Conservation (phyloP, 2,329 filamentous ascomycete species). For the Orbilia brochopaga region DNA sequence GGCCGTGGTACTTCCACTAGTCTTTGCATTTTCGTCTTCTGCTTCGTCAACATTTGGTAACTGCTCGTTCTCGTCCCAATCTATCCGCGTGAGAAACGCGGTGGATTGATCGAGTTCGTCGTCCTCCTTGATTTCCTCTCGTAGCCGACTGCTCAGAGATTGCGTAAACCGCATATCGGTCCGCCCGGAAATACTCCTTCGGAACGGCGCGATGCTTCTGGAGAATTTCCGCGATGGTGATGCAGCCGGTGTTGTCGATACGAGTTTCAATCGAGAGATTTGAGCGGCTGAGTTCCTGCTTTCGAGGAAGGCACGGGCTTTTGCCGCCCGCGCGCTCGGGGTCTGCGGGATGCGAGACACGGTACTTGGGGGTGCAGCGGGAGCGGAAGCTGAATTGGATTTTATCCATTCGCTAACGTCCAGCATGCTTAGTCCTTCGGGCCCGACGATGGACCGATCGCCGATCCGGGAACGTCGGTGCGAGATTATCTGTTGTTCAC, state of each 20-base stretch:
- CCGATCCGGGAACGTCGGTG: conserved; percentile 16
- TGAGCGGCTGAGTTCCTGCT: conserved; percentile 26
- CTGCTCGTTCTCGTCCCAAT: conserved; percentile 46
- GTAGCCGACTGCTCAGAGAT: conserved; percentile 41
- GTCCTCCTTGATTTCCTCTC: conserved; percentile 40
- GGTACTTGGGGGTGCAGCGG: conserved; percentile 3
- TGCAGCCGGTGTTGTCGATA: conserved; percentile 34
- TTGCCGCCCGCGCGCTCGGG: conserved; percentile 40
- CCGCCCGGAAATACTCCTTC: conserved; percentile 18
- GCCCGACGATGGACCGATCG: conserved; percentile 26
- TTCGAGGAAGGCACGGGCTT: conserved; percentile 35
- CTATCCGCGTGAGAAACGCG: conserved; percentile 26
- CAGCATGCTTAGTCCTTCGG: conserved; percentile 41
- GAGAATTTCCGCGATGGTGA: conserved; percentile 37
- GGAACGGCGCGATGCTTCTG: conserved; percentile 29
- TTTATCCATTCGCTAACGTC: conserved; percentile 49
- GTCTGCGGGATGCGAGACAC: conserved; percentile 38
- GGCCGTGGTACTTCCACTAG: conserved; percentile 39
- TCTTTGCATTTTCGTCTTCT: conserved; percentile 35
- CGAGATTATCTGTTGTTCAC: conserved; percentile 14
- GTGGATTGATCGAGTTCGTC: conserved; percentile 32
- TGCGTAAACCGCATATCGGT: conserved; percentile 42
- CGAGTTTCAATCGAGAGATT: conserved; percentile 25
- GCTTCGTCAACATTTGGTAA: conserved; percentile 32
- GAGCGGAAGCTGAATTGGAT: conserved; percentile 30